Percentiles rank a stretch among this genome's conserved stretches.
phyloP scores from a whole-genome alignment of 2,329 filamentous ascomycete species.

The Dryadomyces quercivorus region DNA sequence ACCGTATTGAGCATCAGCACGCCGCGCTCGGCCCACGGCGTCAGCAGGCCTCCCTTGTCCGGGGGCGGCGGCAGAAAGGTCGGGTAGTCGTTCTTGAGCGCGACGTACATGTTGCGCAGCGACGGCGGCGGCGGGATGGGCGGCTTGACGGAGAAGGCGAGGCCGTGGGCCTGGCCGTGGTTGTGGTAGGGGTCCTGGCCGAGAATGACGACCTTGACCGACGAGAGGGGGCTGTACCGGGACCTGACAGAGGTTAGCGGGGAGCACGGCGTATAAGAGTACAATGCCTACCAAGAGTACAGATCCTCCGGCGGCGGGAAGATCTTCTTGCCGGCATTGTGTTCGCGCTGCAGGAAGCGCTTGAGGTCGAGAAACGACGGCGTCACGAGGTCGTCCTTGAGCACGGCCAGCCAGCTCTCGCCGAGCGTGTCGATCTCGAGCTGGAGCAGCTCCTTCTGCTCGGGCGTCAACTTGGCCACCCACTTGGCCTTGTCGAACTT shows the following conservation, averaged over 20 bases:
- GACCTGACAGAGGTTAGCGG: conserved; percentile 52
- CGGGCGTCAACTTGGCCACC: conserved; percentile 64
- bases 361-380: conserved; percentile 81
- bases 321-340: conserved; percentile 59
- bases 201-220: conserved; percentile 83
- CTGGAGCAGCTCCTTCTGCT: conserved; percentile 71
- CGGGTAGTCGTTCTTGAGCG: conserved; percentile 80
- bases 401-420: conserved; percentile 77
- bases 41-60: conserved; percentile 70
- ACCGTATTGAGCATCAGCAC: conserved; percentile 92
- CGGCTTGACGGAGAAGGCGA: conserved; percentile 88
- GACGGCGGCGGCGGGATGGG: conserved; percentile 83
- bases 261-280: background rate
- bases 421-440: conserved; percentile 89
- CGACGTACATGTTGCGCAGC: conserved; percentile 86
- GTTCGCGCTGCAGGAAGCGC: conserved; percentile 71
- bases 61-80: conserved; percentile 67
- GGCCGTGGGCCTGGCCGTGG: conserved; percentile 84
- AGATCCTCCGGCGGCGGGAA: conserved; percentile 84
- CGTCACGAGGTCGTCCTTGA: conserved; percentile 74
- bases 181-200: conserved; percentile 98
- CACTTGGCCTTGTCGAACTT: conserved; percentile 86
- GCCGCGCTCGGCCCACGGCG: conserved; percentile 85
- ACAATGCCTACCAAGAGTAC: conserved; percentile 66
- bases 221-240: conserved; percentile 76